Conservation (phyloP, 2,329 filamentous ascomycete species). For the Sporothrix curviconia region DNA sequence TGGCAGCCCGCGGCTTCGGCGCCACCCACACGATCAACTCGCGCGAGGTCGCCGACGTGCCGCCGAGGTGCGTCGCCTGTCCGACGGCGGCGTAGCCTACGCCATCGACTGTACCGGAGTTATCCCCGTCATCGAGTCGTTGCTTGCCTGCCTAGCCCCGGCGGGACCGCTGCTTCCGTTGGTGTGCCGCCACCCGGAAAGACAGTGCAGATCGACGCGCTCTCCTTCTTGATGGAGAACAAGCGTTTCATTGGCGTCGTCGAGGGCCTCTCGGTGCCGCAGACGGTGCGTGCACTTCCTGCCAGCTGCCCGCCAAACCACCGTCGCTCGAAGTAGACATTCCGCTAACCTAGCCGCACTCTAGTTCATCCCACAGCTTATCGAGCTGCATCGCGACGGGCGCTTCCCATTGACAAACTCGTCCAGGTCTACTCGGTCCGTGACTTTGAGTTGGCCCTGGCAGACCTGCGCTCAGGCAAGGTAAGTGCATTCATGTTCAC, state of each 20-base stretch:
- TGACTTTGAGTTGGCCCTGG: constrained; percentile 22
- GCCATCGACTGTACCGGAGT: constrained; percentile 29
- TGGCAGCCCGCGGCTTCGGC: neutral
- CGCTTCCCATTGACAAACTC: constrained; percentile 30
- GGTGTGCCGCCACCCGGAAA: constrained; percentile 25
- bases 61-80: constrained; percentile 24
- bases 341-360: neutral
- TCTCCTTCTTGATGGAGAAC: constrained; percentile 12
- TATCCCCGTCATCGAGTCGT: constrained; percentile 24
- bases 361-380: constrained; percentile 28
- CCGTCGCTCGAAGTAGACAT: no score
- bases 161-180: constrained; percentile 29
- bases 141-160: constrained; percentile 22
- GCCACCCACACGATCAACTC: constrained; percentile 33
- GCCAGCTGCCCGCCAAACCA: neutral
- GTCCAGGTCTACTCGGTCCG: constrained; percentile 26
- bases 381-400: constrained; percentile 27
- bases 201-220: constrained; percentile 23
- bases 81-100: constrained; percentile 24
- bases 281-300: constrained; percentile 16
- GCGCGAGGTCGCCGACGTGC: constrained; percentile 24
- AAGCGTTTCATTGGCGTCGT: constrained; percentile 29
- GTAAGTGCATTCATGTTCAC: constrained; percentile 12
- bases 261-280: constrained; percentile 27
- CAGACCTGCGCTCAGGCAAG: constrained; percentile 23